Conservation (phyloP, 2,329 filamentous ascomycete species). For the Plectosphaerella plurivora region DNA sequence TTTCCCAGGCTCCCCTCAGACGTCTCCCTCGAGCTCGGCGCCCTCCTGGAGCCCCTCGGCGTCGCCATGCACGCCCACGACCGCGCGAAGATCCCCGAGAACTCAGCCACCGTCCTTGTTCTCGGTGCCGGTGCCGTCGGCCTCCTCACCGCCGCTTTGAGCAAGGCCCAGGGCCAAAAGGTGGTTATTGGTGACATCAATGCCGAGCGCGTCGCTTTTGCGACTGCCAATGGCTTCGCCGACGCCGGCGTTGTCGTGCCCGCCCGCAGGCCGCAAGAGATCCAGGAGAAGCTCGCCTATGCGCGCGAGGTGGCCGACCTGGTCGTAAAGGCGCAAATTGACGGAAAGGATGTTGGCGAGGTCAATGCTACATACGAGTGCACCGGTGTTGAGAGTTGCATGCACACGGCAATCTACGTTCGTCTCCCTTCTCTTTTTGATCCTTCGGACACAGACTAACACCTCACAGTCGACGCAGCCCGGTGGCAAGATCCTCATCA, state of each 20-base stretch:
- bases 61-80: slow-evolving; percentile 55
- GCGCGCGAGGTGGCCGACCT: slow-evolving; percentile 43
- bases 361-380: slow-evolving; percentile 71
- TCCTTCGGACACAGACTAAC: neutral
- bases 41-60: slow-evolving; percentile 54
- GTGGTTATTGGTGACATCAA: slow-evolving; percentile 55
- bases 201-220: slow-evolving; percentile 53
- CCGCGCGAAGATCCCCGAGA: slow-evolving; percentile 36
- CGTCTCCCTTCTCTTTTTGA: slow-evolving; percentile 14
- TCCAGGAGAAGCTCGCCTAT: slow-evolving; percentile 49
- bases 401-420: slow-evolving; percentile 70
- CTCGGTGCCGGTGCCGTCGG: slow-evolving; percentile 60
- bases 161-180: slow-evolving; percentile 37
- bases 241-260: slow-evolving; percentile 48
- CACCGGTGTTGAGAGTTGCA: slow-evolving; percentile 71
- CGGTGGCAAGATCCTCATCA: slow-evolving; percentile 65
- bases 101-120: slow-evolving; percentile 40
- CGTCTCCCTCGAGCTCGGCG: slow-evolving; percentile 47
- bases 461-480: slow-evolving; percentile 49
- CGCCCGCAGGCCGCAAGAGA: slow-evolving; percentile 38
- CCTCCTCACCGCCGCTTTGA: slow-evolving; percentile 55
- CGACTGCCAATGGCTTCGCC: slow-evolving; percentile 49
- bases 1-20: slow-evolving; percentile 36
- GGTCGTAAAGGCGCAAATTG: slow-evolving; percentile 29
- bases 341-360: slow-evolving; percentile 50